phyloP scores from a whole-genome alignment of 2,329 filamentous ascomycete species.

The Arthrobotrys sphaeroides region DNA sequence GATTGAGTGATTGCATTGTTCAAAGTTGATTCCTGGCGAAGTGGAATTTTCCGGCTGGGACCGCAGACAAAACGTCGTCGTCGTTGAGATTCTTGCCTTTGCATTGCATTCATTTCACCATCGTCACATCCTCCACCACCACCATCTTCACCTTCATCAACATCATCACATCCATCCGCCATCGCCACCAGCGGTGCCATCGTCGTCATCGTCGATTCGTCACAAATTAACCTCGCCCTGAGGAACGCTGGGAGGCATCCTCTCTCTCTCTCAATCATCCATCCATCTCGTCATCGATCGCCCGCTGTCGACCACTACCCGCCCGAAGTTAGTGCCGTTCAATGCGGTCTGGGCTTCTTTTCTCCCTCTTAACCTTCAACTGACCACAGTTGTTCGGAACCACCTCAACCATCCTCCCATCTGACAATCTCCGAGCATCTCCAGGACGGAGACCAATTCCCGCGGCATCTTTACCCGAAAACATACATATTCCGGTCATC shows the following conservation, averaged over 20 bases:
- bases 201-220: no score
- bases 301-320: not conserved
- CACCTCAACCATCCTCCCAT: not conserved
- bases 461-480: constrained; percentile 1
- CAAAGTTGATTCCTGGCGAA: constrained; percentile 21
- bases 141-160: not conserved
- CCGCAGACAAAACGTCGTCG: constrained; percentile 31
- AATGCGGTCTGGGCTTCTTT: constrained; percentile 31
- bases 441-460: not conserved
- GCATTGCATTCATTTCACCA: constrained; percentile 8
- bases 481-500: constrained; percentile 13
- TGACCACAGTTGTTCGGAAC: constrained; percentile 25
- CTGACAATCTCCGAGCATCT: not conserved
- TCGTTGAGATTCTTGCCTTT: no score
- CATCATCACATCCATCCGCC: not conserved
- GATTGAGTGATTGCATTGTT: not conserved
- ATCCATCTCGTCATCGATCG: constrained; percentile 1
- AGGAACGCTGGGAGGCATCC: not conserved
- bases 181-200: no score
- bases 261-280: no score
- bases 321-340: not conserved
- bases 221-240: no score
- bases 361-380: constrained; percentile 2
- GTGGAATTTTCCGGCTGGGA: constrained; percentile 52
- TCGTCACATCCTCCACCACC: no score